Percentiles rank a stretch among this genome's conserved stretches.
Evolutionary conservation across 2,329 filamentous ascomycete genomes (phyloP).

Genomic region (Penicillium concentricum): DNA sequence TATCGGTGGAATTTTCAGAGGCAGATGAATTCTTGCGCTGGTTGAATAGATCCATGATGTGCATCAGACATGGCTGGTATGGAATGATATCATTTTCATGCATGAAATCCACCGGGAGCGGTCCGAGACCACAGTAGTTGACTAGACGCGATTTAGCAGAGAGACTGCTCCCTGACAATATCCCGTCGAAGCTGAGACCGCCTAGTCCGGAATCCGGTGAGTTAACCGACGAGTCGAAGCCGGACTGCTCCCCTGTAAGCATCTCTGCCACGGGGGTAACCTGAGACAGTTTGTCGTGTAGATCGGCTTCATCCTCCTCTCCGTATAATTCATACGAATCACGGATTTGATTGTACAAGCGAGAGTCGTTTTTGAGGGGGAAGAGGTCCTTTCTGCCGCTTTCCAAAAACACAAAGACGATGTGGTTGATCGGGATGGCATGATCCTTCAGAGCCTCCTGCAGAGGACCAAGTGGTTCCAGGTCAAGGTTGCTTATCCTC

Average conservation of each 20-base stretch:
- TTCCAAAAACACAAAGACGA: conserved; percentile 33
- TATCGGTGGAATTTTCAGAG: neutral
- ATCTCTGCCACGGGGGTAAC: conserved; percentile 31
- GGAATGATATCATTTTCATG: conserved; percentile 27
- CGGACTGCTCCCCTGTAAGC: conserved; percentile 29
- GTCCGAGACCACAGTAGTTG: conserved; percentile 32
- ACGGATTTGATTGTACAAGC: conserved; percentile 26
- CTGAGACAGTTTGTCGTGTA: conserved; percentile 24
- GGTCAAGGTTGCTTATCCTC: conserved; percentile 30
- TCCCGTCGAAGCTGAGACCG: conserved; percentile 29
- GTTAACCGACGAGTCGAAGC: conserved; percentile 21
- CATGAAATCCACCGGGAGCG: conserved; percentile 31
- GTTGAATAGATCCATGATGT: conserved; percentile 33
- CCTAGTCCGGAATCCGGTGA: conserved; percentile 22
- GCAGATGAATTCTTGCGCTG: conserved; percentile 12
- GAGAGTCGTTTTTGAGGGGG: conserved; percentile 27
- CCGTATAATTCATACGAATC: conserved; percentile 17
- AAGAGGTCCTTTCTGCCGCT: conserved; percentile 33
- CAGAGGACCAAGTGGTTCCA: conserved; percentile 23
- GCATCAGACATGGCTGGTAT: conserved; percentile 34
- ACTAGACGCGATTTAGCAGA: conserved; percentile 32
- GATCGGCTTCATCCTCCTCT: conserved; percentile 10
- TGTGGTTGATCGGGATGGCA: conserved; percentile 28
- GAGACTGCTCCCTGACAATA: conserved; percentile 30
- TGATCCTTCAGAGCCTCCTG: conserved; percentile 24